Percentiles rank a stretch among this genome's conserved stretches.
Conservation (phyloP, 495 filamentous ascomycete genomes). For the Aspergillus campestris region DNA sequence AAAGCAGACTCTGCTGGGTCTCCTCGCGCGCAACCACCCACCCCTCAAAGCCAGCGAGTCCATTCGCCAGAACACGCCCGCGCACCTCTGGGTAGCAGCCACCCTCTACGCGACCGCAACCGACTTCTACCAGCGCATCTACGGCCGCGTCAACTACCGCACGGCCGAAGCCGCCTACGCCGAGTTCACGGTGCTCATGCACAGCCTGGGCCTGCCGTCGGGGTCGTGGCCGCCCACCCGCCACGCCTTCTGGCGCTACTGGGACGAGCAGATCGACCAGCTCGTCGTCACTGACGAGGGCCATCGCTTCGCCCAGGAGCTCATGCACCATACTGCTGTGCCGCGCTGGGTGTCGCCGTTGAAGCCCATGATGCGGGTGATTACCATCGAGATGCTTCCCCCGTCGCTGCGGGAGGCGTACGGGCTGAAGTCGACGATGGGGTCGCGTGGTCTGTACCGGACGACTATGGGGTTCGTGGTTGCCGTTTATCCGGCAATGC, state of each 20-base stretch:
- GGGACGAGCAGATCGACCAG: conserved; percentile 27
- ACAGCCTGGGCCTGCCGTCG: conserved; percentile 19
- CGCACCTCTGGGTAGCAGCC: conserved; percentile 31
- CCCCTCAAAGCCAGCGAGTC: conserved; percentile 18
- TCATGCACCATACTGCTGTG: conserved; percentile 19
- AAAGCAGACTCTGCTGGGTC: conserved; percentile 23
- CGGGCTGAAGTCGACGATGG: conserved; percentile 25
- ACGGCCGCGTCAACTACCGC: conserved; percentile 27
- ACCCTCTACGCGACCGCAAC: conserved; percentile 36
- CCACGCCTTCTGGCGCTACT: conserved; percentile 32
- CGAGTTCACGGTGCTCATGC: conserved; percentile 28
- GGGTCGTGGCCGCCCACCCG: conserved; percentile 27
- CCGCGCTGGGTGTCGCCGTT: conserved; percentile 27
- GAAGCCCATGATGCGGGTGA: conserved; percentile 26
- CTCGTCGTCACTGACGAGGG: conserved; percentile 27
- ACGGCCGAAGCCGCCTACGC: conserved; percentile 29
- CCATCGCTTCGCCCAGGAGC: conserved; percentile 24
- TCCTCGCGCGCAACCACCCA: conserved; percentile 16
- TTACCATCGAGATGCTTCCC: conserved; percentile 37
- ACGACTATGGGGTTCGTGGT: conserved; percentile 29
- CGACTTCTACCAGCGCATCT: conserved; percentile 37
- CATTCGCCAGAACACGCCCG: conserved; percentile 15
- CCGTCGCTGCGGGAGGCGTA: conserved; percentile 29
- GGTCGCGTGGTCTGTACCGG: conserved; percentile 26
- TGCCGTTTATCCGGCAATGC: conserved; percentile 33